Conservation (phyloP, 1,139 yeast species). For the Spathaspora sp. region DNA sequence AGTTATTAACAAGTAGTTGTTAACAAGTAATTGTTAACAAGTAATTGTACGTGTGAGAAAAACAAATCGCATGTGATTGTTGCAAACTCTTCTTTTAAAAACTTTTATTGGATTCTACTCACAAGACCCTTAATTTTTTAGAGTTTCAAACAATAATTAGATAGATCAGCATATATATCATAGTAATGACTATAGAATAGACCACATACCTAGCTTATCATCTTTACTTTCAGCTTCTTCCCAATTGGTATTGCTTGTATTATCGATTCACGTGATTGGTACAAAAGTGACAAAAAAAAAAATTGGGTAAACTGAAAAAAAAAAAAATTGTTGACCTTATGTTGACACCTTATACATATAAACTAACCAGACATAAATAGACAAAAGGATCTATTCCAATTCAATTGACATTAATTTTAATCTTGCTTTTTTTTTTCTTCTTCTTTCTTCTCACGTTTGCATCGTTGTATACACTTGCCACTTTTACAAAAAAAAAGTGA, state of each 20-base stretch:
- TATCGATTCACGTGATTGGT: neutral
- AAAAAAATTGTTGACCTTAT: neutral
- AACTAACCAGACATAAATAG: neutral
- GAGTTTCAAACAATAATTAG: neutral
- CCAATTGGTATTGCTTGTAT: neutral
- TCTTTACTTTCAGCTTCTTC: neutral
- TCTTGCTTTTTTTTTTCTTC: too few species aligned
- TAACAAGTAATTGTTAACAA: too few species aligned
- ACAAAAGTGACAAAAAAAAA: neutral
- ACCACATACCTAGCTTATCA: neutral
- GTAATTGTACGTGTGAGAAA: too few species aligned
- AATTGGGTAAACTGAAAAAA: neutral
- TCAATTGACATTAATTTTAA: neutral
- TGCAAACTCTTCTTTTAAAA: neutral
- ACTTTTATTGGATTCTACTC: neutral
- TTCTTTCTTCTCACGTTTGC: too few species aligned
- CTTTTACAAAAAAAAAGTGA: too few species aligned
- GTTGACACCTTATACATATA: neutral
- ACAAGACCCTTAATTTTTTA: neutral
- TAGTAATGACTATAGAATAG: neutral
- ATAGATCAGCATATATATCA: neutral
- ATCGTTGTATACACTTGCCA: neutral
- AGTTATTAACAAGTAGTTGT: too few species aligned
- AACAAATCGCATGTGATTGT: neutral
- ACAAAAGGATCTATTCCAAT: neutral